Evolutionary conservation across 345 rosid species (phyloP), one percentile per base, ranked within the genome.

Genomic region (Citrus hindsii): DNA sequence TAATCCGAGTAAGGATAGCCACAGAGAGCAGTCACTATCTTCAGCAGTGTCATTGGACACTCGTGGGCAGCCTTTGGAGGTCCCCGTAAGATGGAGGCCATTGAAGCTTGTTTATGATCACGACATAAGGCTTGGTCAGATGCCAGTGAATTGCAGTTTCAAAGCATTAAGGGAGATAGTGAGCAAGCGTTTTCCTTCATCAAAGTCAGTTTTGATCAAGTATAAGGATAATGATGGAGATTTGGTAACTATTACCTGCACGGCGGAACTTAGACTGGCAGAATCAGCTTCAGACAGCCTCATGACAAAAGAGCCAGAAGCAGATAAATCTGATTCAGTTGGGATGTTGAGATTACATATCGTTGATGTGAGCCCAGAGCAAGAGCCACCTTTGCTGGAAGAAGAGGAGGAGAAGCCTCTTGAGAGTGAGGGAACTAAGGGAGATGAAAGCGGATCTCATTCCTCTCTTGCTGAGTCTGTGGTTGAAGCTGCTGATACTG

Each of bases 51-150:
- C 77, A 9, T 48, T 71, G 32, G 69, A 82, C 25, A 18, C 64
- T 56, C 76, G 37, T 79, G 64, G 85, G 67, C 77, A 69, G 78
- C 78, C 21, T 46, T 75, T 77, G 33, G 92, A 86, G 83, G 85
- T 84, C 78, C 82, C 85, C 63, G 74, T 83, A 79, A 78, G 63
- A 32, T 84, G 83, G 89, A 92, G 99, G 81, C 93, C 91, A 10
- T 78, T 96, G 87, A 96, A 94, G 83, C 95, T 96, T 87, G 90
- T 92, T 71, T 94, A 94, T 69, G 99, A 89, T 73, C 99, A 94
- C 84, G 99, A 96, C 80, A 94, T 94, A 73, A 85, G 98, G 84
- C 85, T 94, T 58, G 88, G 92, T 51, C 93, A 89, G 78, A 96
- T 96, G 99, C 98, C 97, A 0, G 91, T 88, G 79, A 90, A 88